phyloP scores from a whole-genome alignment of 2,329 filamentous ascomycete genomes.

The Epichloe sp. region DNA sequence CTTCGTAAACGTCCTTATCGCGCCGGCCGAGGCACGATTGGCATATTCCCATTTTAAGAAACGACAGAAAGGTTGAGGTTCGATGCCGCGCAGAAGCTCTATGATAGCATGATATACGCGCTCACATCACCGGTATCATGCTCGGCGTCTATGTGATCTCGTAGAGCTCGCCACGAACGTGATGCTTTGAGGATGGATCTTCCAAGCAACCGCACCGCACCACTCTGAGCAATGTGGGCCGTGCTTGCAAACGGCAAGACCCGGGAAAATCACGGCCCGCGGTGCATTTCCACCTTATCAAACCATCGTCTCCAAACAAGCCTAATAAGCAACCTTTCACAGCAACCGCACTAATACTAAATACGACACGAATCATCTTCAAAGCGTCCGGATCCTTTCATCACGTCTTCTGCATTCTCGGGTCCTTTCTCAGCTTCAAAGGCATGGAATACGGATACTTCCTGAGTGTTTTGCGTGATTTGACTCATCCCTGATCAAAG shows the following conservation, averaged over 20 bases:
- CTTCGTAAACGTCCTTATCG: conserved; percentile 38
- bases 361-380: neutral
- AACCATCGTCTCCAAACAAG: no score
- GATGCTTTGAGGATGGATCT: neutral
- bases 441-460: neutral
- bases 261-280: conserved; percentile 3
- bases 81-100: neutral
- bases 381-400: neutral
- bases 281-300: neutral
- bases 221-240: neutral
- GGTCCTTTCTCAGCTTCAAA: no score
- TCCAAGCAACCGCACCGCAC: no score
- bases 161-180: neutral
- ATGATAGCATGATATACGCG: neutral
- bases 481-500: neutral
- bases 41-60: conserved; percentile 42
- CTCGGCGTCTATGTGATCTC: neutral
- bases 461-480: no score
- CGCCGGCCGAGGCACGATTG: conserved; percentile 45
- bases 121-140: conserved; percentile 5
- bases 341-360: no score
- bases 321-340: no score
- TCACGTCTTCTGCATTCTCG: neutral
- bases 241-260: neutral
- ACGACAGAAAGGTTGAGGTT: neutral